Evolutionary conservation across 495 filamentous ascomycete genomes (phyloP), one percentile per base, ranked within the genome.

Genomic region (Diplogelasinospora grovesii): DNA sequence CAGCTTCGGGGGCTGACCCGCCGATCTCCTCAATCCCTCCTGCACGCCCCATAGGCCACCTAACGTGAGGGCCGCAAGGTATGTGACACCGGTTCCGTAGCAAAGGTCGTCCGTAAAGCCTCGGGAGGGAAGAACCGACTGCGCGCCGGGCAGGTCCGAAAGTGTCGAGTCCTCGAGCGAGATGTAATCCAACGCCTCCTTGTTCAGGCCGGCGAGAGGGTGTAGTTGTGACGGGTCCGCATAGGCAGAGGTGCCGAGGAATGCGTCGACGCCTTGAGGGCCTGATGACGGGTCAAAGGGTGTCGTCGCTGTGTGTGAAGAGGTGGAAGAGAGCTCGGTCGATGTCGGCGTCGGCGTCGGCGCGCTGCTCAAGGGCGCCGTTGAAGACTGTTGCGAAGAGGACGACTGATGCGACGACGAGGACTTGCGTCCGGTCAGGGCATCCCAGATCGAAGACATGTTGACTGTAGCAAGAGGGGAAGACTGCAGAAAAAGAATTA

Each of bases 101-200:
- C 92, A 97, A 35, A 98, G 79, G 63, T 98, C 92, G 59, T 98
- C 92, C 36, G 86, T 92, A 81, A 93, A 98, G 51, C 92, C 92
- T 58, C 93, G 82, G 20, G 89, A 95, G 4, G 93, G 93, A 23
- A 98, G 76, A 24, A 86, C 82, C 10, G 89, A 87, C 42, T 83
- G 83, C 27, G 78, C 72, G 53, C 89, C 89, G 36, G 92, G 86
- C n/a, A 94, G 75, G 53, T 89, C 74, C 25, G 88, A 89, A 30
- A 97, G 82, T 8, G 82, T 74, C 18, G 86, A 83, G 53, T 97
- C 92, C 70, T 97, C 92, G 57, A 98, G 83, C 32, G 81, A 77
- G 32, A 98, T 75, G 68, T 97, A 97, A 50, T 95, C 89, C 46
- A 98, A 80, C 6, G 83, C 83, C 36, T 92, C 81, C 66, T 88